A percentile compares a stretch with the other conserved stretches of the same genome.
Evolutionary conservation across 306 rosid genomes (phyloP).

Genomic region (Ceratonia siliqua): DNA sequence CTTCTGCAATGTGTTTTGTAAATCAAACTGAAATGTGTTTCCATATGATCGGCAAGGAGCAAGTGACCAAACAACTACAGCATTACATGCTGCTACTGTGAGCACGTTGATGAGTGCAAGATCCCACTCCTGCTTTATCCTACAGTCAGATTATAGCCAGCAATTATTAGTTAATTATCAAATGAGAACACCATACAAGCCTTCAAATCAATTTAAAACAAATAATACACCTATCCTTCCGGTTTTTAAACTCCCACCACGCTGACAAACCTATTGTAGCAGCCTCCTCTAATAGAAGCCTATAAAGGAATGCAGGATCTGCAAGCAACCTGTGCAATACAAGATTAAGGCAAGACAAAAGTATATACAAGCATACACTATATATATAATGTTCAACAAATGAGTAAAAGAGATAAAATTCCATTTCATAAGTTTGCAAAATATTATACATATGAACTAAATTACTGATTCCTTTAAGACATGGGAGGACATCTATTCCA

Average conservation of each 20-base stretch:
- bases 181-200: constrained; percentile 20
- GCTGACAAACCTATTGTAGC: constrained; percentile 79
- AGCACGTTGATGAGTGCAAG: constrained; percentile 92
- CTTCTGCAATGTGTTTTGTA: constrained; percentile 97
- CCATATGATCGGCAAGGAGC: constrained; percentile 99
- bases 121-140: constrained; percentile 99
- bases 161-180: constrained; percentile 27
- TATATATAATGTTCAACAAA: constrained; percentile 17
- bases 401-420: neutral
- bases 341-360: constrained; percentile 24
- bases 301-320: constrained; percentile 89
- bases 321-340: constrained; percentile 86
- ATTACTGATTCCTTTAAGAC: neutral
- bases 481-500: constrained; percentile 16
- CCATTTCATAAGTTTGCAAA: neutral
- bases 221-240: constrained; percentile 77
- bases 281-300: constrained; percentile 80
- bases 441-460: constrained; percentile 14
- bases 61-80: constrained; percentile 96
- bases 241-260: constrained; percentile 94
- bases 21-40: constrained; percentile 84
- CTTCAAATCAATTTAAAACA: constrained; percentile 21
- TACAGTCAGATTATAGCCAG: constrained; percentile 38
- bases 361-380: neutral
- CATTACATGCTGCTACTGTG: constrained; percentile 94